Percentiles rank a stretch among this genome's conserved stretches.
These are phyloP conservation scores for Peronospora farinosa DNA, from an alignment of 352 stramenopile genomes.

Conservation along the genomic window DNA sequence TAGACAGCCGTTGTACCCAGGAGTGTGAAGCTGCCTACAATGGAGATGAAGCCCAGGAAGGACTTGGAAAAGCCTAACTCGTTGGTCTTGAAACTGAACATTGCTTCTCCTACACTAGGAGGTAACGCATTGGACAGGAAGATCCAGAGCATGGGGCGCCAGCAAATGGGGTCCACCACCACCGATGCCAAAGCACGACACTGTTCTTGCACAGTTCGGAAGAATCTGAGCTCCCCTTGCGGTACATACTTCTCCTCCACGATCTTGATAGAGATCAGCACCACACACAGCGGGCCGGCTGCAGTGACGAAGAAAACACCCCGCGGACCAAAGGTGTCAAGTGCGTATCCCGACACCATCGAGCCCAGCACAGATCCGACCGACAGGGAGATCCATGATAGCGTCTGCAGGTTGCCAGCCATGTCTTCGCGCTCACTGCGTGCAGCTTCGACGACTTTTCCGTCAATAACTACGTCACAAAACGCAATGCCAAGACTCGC, in stretches of 20 bases:
- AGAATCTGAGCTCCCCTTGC: conserved; percentile 29
- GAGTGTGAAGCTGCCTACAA: conserved; percentile 60
- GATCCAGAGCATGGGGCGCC: conserved; percentile 75
- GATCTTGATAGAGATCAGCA: conserved; percentile 55
- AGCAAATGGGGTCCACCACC: conserved; percentile 67
- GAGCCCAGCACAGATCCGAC: conserved; percentile 68
- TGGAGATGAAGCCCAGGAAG: conserved; percentile 78
- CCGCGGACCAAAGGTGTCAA: conserved; percentile 54
- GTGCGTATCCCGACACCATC: conserved; percentile 48
- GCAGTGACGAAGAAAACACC: conserved; percentile 76
- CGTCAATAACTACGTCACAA: conserved; percentile 78
- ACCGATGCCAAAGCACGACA: conserved; percentile 46
- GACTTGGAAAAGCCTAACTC: conserved; percentile 70
- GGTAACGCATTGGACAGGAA: conserved; percentile 73
- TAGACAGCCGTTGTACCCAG: conserved; percentile 67
- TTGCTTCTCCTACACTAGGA: conserved; percentile 65
- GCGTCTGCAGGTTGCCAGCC: conserved; percentile 68
- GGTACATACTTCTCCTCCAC: conserved; percentile 44
- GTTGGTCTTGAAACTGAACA: conserved; percentile 81
- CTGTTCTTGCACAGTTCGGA: conserved; percentile 46
- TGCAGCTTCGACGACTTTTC: conserved; percentile 66
- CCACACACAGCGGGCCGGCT: conserved; percentile 55
- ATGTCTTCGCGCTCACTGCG: conserved; percentile 66
- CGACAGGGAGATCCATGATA: conserved; percentile 72
- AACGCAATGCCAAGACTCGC: conserved; percentile 75